phyloP scores from a whole-genome alignment of 352 stramenopile genomes.

The Plasmopara halstedii region DNA sequence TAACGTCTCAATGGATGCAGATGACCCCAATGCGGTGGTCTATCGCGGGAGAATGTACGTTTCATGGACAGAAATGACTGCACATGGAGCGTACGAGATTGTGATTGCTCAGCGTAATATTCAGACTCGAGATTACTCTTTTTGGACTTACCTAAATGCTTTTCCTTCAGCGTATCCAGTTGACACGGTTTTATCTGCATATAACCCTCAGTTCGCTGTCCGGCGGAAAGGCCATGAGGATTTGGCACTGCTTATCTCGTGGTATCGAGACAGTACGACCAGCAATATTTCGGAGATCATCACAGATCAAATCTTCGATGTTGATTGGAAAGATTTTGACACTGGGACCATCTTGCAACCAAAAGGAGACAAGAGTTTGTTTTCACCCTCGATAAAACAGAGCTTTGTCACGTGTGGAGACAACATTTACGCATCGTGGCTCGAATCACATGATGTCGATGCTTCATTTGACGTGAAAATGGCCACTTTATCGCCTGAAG shows the following conservation, averaged over 20 bases:
- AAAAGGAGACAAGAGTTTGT: constrained; percentile 5
- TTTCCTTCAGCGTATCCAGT: constrained; percentile 16
- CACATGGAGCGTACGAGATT: constrained; percentile 33
- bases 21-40: constrained; percentile 28
- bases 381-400: constrained; percentile 19
- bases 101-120: constrained; percentile 41
- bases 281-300: constrained; percentile 42
- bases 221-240: constrained; percentile 47
- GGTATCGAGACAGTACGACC: constrained; percentile 38
- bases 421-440: constrained; percentile 36
- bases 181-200: constrained; percentile 36
- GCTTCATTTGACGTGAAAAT: constrained; percentile 15
- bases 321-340: constrained; percentile 31
- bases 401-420: constrained; percentile 31
- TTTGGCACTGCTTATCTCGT: constrained; percentile 35
- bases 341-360: constrained; percentile 26
- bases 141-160: constrained; percentile 41
- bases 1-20: constrained; percentile 36
- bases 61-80: constrained; percentile 43
- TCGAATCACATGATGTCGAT: constrained; percentile 4
- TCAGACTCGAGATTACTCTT: constrained; percentile 43
- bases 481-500: constrained; percentile 8
- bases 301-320: constrained; percentile 34
- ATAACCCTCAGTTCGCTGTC: constrained; percentile 36
- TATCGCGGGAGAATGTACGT: constrained; percentile 57